A percentile compares a stretch with the other conserved stretches of the same genome.
Conservation (phyloP, 2,329 filamentous ascomycete species). For the Scedosporium aurantiacum region DNA sequence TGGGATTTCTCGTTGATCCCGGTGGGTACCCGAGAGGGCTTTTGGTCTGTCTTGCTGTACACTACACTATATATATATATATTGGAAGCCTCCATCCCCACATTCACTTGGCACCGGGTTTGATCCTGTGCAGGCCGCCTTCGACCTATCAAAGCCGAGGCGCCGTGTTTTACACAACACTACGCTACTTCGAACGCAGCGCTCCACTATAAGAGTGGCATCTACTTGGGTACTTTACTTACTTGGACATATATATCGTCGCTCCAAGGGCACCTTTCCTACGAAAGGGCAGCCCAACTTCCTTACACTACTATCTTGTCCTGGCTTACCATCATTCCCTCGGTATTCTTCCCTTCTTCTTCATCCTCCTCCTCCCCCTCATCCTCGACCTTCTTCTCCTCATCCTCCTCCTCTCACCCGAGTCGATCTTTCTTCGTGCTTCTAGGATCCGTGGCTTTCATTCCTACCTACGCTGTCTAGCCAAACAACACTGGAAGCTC, state of each 20-base stretch:
- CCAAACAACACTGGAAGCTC: too few species aligned
- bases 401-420: neutral
- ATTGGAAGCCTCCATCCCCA: slow-evolving; percentile 4
- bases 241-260: slow-evolving; percentile 2
- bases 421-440: neutral
- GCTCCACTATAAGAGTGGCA: neutral
- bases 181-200: neutral
- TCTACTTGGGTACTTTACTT: neutral
- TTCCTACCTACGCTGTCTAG: neutral
- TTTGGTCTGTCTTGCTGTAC: neutral
- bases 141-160: neutral
- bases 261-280: neutral
- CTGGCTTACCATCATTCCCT: neutral
- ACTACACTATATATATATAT: neutral
- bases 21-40: neutral
- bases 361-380: neutral
- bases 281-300: neutral
- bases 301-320: neutral
- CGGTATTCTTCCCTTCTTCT: neutral
- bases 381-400: neutral
- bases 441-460: neutral
- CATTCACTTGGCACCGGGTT: slow-evolving; percentile 5
- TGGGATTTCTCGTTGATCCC: neutral
- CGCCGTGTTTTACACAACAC: neutral
- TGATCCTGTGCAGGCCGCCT: neutral